Evolutionary conservation across 78 protist species (phyloP), one percentile per base, ranked within the genome.

Genomic region (Dictyostelium brefeldianum): DNA sequence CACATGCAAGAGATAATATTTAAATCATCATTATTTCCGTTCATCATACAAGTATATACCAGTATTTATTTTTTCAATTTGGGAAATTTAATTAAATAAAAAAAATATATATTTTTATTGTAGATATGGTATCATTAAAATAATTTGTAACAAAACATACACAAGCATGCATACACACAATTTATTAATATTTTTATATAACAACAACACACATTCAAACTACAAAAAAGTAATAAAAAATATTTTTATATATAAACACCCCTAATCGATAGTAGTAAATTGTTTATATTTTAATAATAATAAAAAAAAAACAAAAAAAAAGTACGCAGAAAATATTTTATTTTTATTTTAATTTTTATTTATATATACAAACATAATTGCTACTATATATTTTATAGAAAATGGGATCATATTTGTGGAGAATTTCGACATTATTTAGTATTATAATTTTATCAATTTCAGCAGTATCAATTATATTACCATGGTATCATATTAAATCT

Each of bases 361-460:
- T 22, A 7, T 29, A 22, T 64, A 11, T 64, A 22, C n/a, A 36
- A 36, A 36, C 2, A 36, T 36, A 36, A 3, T 36, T 36, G 43
- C 43, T 36, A 2, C 43, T 64, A n/a, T 18, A n/a, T 1, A 54
- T 3, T 18, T 18, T 18, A 54, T 18, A 67, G n/a, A n/a, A 25
- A 67, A 70, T 70, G 78, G 78, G 25, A 17, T 70, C 78, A 15
- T 70, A 29, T 41, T 41, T 70, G 18, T 70, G 78, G 78, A 70
- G 27, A 70, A 41, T 70, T 12, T 29, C 46, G 7, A 41, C 50
- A 70, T 41, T 70, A 41, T 7, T 70, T 29, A 41, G 54, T 18
- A 70, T 70, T 12, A 70, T 70, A 36, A 70, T 70, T 8, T 41
- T 70, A 70, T 70, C 78, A 70, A 41, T 70, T 8, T 70, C 78